These are phyloP conservation scores for Acrocalymma vagum DNA, from an alignment of 2,329 filamentous ascomycete genomes.

Conservation along the genomic window DNA sequence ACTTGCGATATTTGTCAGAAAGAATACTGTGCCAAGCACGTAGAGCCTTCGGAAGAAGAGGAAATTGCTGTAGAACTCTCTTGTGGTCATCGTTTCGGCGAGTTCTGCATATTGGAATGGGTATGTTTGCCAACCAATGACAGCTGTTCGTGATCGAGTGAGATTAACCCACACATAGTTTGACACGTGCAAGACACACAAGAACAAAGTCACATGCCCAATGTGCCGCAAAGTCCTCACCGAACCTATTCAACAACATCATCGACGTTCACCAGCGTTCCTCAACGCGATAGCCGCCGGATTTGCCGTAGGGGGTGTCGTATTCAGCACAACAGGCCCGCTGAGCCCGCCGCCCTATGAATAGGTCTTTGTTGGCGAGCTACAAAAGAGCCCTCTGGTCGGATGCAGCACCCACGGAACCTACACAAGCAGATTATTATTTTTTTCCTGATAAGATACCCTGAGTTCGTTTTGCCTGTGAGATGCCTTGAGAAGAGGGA, in stretches of 20 bases:
- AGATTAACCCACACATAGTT: slow-evolving; percentile 25
- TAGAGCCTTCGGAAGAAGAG: slow-evolving; percentile 37
- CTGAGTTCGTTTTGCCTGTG: no score
- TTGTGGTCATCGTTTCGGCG: slow-evolving; percentile 46
- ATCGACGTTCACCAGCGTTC: slow-evolving; percentile 12
- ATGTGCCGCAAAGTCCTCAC: slow-evolving; percentile 46
- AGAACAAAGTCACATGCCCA: slow-evolving; percentile 48
- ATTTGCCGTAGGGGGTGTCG: no score
- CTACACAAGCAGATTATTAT: no score
- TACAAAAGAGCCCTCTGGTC: no score
- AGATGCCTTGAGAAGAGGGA: no score
- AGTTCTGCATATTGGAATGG: slow-evolving; percentile 46
- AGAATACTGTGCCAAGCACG: slow-evolving; percentile 38
- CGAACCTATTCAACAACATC: slow-evolving; percentile 23
- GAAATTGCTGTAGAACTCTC: slow-evolving; percentile 44
- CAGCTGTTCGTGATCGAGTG: background rate
- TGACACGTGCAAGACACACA: slow-evolving; percentile 44
- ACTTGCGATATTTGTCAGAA: slow-evolving; percentile 48
- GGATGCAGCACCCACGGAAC: no score
- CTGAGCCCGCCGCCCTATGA: no score
- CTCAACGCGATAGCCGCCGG: slow-evolving; percentile 17
- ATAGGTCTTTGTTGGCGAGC: no score
- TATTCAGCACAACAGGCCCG: no score
- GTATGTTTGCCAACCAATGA: slow-evolving; percentile 15
- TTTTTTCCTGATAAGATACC: no score